phyloP scores from a whole-genome alignment of 2,329 filamentous ascomycete genomes.

The Thielaviopsis ethacetica region DNA sequence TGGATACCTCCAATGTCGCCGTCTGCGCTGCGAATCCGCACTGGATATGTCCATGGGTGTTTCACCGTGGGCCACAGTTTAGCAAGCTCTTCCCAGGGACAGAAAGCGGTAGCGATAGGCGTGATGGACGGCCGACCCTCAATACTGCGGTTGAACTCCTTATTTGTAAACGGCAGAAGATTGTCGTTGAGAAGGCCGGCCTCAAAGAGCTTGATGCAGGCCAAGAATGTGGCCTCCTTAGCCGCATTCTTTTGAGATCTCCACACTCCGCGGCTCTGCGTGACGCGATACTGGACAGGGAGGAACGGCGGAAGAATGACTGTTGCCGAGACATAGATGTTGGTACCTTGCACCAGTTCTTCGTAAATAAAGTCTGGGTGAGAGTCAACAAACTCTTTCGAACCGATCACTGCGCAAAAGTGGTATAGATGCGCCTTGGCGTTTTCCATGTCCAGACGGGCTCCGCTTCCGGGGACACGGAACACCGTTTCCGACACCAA shows the following conservation, averaged over 20 bases:
- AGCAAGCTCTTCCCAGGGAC: conserved; percentile 31
- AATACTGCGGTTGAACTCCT: conserved; percentile 22
- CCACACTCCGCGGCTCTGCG: conserved; percentile 42
- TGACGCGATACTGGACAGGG: conserved; percentile 40
- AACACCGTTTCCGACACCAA: conserved; percentile 18
- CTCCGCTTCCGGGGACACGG: conserved; percentile 31
- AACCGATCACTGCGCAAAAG: conserved; percentile 52
- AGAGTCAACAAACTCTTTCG: conserved; percentile 42
- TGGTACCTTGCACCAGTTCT: conserved; percentile 15
- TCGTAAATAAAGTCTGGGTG: conserved; percentile 51
- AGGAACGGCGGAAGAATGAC: conserved; percentile 59
- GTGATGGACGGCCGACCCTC: conserved; percentile 22
- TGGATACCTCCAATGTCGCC: conserved; percentile 22
- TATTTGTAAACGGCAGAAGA: conserved; percentile 45
- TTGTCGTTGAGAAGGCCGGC: conserved; percentile 63
- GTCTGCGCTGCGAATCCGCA: conserved; percentile 22
- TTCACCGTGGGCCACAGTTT: conserved; percentile 22
- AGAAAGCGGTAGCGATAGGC: conserved; percentile 23
- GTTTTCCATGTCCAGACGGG: conserved; percentile 54
- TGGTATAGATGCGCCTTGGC: conserved; percentile 64
- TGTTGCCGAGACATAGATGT: conserved; percentile 30
- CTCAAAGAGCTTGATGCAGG: conserved; percentile 53
- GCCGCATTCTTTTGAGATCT: conserved; percentile 52
- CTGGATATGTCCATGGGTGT: conserved; percentile 16
- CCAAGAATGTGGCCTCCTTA: conserved; percentile 71